Evolutionary conservation across 495 filamentous ascomycete genomes (phyloP).

Genomic region (Penicillium cataractarum): DNA sequence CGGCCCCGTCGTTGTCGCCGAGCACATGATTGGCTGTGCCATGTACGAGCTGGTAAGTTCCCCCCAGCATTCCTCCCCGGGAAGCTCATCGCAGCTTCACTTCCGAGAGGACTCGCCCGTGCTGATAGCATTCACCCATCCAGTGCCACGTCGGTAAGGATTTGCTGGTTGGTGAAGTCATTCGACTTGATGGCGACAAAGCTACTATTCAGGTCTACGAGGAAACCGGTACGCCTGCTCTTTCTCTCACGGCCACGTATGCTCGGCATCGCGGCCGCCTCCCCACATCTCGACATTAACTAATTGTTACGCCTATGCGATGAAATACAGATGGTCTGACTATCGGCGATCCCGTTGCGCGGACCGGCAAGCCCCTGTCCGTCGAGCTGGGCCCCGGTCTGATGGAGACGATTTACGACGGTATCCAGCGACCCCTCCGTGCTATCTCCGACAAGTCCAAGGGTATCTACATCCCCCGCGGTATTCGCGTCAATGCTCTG

Average conservation of each 20-base stretch:
- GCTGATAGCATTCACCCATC: slow-evolving; percentile 11
- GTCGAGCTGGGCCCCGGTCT: slow-evolving; percentile 96
- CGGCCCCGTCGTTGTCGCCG: slow-evolving; percentile 94
- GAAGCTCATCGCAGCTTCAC: slow-evolving; percentile 6
- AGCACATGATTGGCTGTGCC: slow-evolving; percentile 98
- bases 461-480: slow-evolving; percentile 96
- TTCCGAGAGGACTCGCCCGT: slow-evolving; percentile 17
- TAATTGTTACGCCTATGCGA: slow-evolving; percentile 16
- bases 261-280: background rate
- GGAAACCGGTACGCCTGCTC: slow-evolving; percentile 75
- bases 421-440: slow-evolving; percentile 93
- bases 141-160: slow-evolving; percentile 89
- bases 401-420: slow-evolving; percentile 99
- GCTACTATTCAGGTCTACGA: slow-evolving; percentile 99
- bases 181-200: slow-evolving; percentile 93
- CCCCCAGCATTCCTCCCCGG: slow-evolving; percentile 3
- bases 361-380: slow-evolving; percentile 92
- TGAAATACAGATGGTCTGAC: slow-evolving; percentile 77
- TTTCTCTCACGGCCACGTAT: slow-evolving; percentile 14
- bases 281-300: slow-evolving; percentile 13
- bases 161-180: slow-evolving; percentile 91
- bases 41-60: slow-evolving; percentile 94
- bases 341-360: slow-evolving; percentile 88
- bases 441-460: slow-evolving; percentile 75
- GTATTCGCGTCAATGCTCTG: slow-evolving; percentile 85